Evolutionary conservation across 2,329 filamentous ascomycete genomes (phyloP), one percentile per base, ranked within the genome.

Genomic region (Cephalotrichum gorgonifer): DNA sequence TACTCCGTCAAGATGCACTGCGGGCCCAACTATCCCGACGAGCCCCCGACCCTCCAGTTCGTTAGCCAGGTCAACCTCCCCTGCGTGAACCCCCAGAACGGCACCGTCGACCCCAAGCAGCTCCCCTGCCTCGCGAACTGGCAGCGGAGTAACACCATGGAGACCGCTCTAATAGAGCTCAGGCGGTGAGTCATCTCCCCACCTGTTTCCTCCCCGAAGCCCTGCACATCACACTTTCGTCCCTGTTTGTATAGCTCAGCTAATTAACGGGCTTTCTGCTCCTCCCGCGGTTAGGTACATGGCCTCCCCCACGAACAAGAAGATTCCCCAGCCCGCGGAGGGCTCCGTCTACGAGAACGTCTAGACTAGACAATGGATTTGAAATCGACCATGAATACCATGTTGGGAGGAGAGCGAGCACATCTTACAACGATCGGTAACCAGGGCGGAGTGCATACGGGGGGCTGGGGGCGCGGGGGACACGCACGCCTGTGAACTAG

Each of bases 1-100:
- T 98, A 98, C 76, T 94, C 88, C 58, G 79, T 98, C 60, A 94
- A 91, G 69, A 95, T 98, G 73, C 85, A 95, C 72, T 98, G 93
- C 72, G 90, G 89, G 54, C 76, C 82, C 44, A 74, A 86, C 51
- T 98, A 98, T 66, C 93, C 93, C 47, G 89, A 95, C 64, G 74
- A 79, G 54, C 93, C 93, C 43, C 93, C 93, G 0, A 82, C 85
- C 47, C 87, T 98, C 60, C 83, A 91, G 61, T 98, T 98, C 69
- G 82, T 93, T 59, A 95, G 86, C 60, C 86, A 88, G 68, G 85
- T 98, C 71, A 96, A 97, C 71, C 79, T 97, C n/a, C 93, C 93
- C 25, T 95, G 91, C 61, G 93, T 98, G 47, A 86, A 91, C 68
- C 74, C 77, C 54, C 78, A 74, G 57, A 86, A 86, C 54, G 93